Evolutionary conservation across 306 rosid genomes (phyloP).

Genomic region (Malus asiatica): DNA sequence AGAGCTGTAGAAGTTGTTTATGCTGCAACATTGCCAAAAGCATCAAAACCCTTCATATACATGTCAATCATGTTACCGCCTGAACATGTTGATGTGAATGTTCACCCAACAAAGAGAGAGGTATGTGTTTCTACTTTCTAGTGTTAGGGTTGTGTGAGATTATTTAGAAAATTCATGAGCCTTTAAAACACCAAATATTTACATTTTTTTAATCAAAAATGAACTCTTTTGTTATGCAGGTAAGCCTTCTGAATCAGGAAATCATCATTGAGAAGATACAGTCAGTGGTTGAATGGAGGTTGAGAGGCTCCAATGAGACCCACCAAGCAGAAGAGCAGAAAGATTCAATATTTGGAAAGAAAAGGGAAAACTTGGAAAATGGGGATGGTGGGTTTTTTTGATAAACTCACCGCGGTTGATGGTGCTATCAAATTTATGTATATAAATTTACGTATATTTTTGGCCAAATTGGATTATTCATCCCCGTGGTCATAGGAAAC

Average conservation of each 20-base stretch:
- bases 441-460: no score
- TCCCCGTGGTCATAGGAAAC: no score
- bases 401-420: no score
- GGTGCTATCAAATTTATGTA: no score
- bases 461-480: no score
- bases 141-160: neutral
- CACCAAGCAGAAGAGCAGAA: no score
- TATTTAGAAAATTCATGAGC: neutral
- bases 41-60: constrained; percentile 83
- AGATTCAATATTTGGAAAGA: neutral
- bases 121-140: constrained; percentile 23
- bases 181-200: neutral
- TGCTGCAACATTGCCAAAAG: constrained; percentile 91
- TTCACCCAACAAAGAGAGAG: constrained; percentile 93
- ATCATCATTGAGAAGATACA: constrained; percentile 82
- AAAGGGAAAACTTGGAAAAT: no score
- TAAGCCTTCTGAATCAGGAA: constrained; percentile 87
- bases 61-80: constrained; percentile 74
- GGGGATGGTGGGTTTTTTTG: neutral
- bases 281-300: constrained; percentile 64
- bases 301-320: constrained; percentile 69
- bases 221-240: constrained; percentile 33
- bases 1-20: constrained; percentile 90
- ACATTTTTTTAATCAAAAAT: neutral
- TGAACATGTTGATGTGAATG: constrained; percentile 83